These are phyloP conservation scores for Prillingera fragicola DNA, from an alignment of 1,284 basidiomycete genomes.

Conservation along the genomic window DNA sequence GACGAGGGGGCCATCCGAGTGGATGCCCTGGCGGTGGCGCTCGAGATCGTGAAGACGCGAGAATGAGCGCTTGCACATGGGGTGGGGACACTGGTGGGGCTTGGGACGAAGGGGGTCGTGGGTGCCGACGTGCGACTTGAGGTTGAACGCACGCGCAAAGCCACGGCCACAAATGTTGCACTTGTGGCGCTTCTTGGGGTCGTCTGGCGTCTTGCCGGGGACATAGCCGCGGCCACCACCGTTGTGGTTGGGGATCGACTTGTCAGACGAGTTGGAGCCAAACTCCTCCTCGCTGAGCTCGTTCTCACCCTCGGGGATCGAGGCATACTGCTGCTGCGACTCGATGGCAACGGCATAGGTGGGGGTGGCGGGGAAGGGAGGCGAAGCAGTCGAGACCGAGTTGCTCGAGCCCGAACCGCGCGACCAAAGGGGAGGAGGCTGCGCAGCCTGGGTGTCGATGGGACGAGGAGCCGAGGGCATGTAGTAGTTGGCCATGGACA, in stretches of 20 bases:
- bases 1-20: slow-evolving; percentile 47
- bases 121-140: slow-evolving; percentile 48
- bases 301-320: slow-evolving; percentile 22
- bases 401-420: slow-evolving; percentile 11
- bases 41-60: slow-evolving; percentile 50
- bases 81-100: slow-evolving; percentile 47
- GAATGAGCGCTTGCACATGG: slow-evolving; percentile 46
- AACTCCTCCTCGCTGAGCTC: too few relatives aligned
- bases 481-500: slow-evolving; percentile 23
- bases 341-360: neutral
- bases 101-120: slow-evolving; percentile 49
- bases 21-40: slow-evolving; percentile 49
- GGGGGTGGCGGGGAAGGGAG: slow-evolving; percentile 4
- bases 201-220: slow-evolving; percentile 48
- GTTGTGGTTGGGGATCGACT: slow-evolving; percentile 39
- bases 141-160: slow-evolving; percentile 49
- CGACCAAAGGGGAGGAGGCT: slow-evolving; percentile 3
- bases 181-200: slow-evolving; percentile 50
- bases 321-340: too few relatives aligned
- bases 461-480: slow-evolving; percentile 15
- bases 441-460: too few relatives aligned
- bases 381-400: slow-evolving; percentile 19
- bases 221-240: slow-evolving; percentile 48
- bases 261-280: slow-evolving; percentile 8
- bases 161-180: slow-evolving; percentile 47